Base-by-base conservation (phyloP, 2,329 filamentous ascomycete genomes). In the Talaromyces funiculosus region DNA sequence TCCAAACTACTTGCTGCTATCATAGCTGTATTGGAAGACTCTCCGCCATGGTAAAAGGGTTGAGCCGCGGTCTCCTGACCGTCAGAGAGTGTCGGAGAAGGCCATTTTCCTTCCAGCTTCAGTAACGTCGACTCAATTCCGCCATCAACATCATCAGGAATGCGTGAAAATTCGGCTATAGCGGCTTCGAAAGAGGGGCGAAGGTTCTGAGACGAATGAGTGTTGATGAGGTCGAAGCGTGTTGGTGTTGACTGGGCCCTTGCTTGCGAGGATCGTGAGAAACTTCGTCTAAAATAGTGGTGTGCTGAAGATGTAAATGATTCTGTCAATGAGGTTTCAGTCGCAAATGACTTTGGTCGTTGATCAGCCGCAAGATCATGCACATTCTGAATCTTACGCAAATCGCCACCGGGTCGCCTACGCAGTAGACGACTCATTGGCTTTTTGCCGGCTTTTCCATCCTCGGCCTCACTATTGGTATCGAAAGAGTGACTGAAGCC, bases 51-150 rank as follows among this genome's bases (percentile, higher is more conserved):
- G 3, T 58, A 37, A 35, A 37, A 24, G 12, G 53, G 43, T 20
- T 18, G 38, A 51, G 29, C 24, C 10, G 18, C n/a, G 16, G 29
- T 33, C 16, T 33, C 26, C 12, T 43, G 37, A 45, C 56, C 62
- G 31, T 45, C 53, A 16, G 38, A 59, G 33, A 64, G 45, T 18
- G 45, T 57, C 16, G 55, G 53, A 12, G 56, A 53, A 4, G 60
- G 60, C 67, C 88, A 94, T 66, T 86, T 93, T 9, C 94, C 94
- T 77, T 99, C 94, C 0, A 99, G 81, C 69, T 97, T 99, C 67
- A 92, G 77, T 55, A 99, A 74, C 0, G 94, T 90, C n/a, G 92
- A 92, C 70, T 97, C 94, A 26, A 97, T 87, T 12, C 93, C 93
- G 6, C 91, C 91, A 69, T 95, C 90, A 49, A 88, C 87, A 63